Evolutionary conservation across 2,329 filamentous ascomycete species (phyloP).

Genomic region (Colletotrichum godetiae): DNA sequence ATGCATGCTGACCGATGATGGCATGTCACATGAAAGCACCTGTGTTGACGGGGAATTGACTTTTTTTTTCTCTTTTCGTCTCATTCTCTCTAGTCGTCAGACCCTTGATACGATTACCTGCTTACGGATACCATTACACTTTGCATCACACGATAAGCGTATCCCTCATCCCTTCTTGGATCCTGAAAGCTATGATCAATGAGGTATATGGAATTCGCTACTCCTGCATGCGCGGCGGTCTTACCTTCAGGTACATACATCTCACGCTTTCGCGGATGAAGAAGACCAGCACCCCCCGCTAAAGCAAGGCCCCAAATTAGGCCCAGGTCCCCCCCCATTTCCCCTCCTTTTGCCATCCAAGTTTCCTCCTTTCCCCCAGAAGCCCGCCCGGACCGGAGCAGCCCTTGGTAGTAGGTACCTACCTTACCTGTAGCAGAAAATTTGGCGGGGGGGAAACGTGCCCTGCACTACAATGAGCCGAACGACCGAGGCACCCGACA

Average conservation of each 20-base stretch:
- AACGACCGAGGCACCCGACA: slow-evolving; percentile 35
- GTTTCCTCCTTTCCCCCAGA: neutral
- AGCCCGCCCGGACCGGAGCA: neutral
- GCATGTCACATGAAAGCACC: neutral
- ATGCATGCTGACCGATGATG: neutral
- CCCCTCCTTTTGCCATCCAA: neutral
- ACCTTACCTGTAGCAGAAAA: too few relatives aligned
- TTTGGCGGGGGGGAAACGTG: too few relatives aligned
- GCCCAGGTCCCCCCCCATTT: neutral
- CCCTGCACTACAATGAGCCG: slow-evolving; percentile 28
- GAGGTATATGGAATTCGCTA: too few relatives aligned
- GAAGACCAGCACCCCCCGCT: neutral
- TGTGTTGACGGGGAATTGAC: slow-evolving; percentile 8
- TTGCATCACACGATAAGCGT: neutral
- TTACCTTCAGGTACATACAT: too few relatives aligned
- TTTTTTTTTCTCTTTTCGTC: slow-evolving; percentile 24
- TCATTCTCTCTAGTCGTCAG: neutral
- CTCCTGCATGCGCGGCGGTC: neutral
- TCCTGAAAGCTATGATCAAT: too few relatives aligned
- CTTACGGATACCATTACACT: neutral
- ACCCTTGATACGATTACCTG: too few relatives aligned
- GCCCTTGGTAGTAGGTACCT: neutral
- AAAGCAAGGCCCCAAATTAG: neutral
- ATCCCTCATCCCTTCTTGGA: neutral
- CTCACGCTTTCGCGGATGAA: too few relatives aligned